Evolutionary conservation across 768 basidiomycete species (phyloP), one percentile per base, ranked within the genome.

Genomic region (Arthromyces matolae): DNA sequence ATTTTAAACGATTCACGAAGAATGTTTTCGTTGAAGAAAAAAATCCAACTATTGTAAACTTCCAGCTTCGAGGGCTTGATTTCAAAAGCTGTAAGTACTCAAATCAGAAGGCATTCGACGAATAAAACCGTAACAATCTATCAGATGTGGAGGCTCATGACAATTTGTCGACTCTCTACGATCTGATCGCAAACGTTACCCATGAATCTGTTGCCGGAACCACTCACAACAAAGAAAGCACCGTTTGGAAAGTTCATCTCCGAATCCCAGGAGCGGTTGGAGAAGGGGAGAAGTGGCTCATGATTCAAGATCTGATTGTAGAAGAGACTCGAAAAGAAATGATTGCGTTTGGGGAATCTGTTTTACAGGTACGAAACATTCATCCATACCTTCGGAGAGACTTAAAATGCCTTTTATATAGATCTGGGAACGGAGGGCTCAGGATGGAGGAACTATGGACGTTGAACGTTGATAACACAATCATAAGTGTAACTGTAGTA

Each of bases 11-110:
- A 31, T 99, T 98, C 70, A 93, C 91, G 19, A 96, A 90, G 65
- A 99, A 98, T 64, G 77, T 77, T 43, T 97, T 98, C 59, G 93
- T 97, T 5, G 95, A 97, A 66, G 96, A 99, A 67, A 96, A 96
- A 69, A 99, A 99, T 60, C 95, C 95, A 7, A 99, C 96, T 1
- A 94, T 99, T 51, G 89, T 99, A 56, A 99, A 95, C 62, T 99
- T 96, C 61, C 95, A 95, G 3, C 73, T 97, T 20, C 80, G 89
- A 49, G 94, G 95, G 3, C 78, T 98, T 16, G 95, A 99, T 66
- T 86, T 99, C 65, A 73, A 71, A 58, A 93, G 93, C 41, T 97
- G 96, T 96, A 64, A 59, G 93, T 73, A 7, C 46, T 60, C n/a
- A n/a, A n/a, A n/a, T n/a, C n/a, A n/a, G n/a, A n/a, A n/a, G n/a